Percentiles rank a stretch among this genome's conserved stretches.
Evolutionary conservation across 306 rosid species (phyloP).

Genomic region (Medicago arabica): DNA sequence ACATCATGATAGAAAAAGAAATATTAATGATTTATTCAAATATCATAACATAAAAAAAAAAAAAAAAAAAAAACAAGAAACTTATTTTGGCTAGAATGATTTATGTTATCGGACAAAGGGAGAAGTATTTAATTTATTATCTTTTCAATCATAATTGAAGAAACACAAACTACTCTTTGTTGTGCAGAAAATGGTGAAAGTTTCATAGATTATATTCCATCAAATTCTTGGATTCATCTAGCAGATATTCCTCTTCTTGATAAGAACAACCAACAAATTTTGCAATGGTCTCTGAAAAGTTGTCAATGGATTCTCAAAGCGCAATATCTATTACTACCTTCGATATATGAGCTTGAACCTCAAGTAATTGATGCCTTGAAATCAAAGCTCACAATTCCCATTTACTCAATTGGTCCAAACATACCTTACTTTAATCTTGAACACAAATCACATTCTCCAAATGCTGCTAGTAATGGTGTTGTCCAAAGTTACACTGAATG

Average conservation of each 20-base stretch:
- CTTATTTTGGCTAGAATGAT: no score
- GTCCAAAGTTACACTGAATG: constrained; percentile 43
- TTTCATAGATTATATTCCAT: constrained; percentile 52
- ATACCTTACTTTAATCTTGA: constrained; percentile 44
- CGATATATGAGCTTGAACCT: constrained; percentile 55
- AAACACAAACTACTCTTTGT: not conserved
- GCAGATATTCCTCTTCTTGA: constrained; percentile 41
- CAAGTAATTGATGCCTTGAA: constrained; percentile 45
- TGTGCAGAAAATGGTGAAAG: constrained; percentile 44
- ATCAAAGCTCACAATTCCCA: constrained; percentile 40
- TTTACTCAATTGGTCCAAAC: constrained; percentile 58
- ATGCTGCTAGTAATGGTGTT: not conserved
- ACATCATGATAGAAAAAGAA: no score
- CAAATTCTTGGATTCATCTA: constrained; percentile 36
- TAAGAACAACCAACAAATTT: constrained; percentile 7
- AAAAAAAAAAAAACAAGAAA: no score
- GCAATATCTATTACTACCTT: constrained; percentile 48
- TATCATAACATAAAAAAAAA: no score
- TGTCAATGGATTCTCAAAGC: constrained; percentile 47
- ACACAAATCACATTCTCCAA: not conserved
- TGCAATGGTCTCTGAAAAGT: constrained; percentile 25
- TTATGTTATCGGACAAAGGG: no score
- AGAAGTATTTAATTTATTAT: no score
- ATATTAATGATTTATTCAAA: no score
- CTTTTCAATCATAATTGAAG: no score